Conservation (phyloP, 331 rosid genomes). For the Quercus tomentella region DNA sequence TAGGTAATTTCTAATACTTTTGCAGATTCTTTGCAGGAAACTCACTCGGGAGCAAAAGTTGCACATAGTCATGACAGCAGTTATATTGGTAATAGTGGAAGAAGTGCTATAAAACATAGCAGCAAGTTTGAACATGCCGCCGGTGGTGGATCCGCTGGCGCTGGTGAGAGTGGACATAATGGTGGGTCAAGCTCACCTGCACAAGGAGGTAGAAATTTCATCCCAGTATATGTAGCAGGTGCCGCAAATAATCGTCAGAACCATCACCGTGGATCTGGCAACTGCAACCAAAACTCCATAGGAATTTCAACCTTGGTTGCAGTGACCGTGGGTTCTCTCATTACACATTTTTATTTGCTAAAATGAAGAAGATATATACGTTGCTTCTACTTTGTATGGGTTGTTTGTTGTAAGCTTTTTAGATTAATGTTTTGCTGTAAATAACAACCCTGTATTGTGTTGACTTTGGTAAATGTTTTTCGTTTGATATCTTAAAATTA, state of each 20-base stretch:
- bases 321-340: conserved; percentile 23
- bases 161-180: background rate
- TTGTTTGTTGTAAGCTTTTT: background rate
- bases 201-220: conserved; percentile 9
- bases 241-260: conserved; percentile 23
- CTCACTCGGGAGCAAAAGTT: background rate
- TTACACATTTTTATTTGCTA: conserved; percentile 17
- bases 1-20: background rate
- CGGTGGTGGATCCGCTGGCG: background rate
- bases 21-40: conserved; percentile 7
- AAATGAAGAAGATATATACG: background rate
- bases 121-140: background rate
- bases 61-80: background rate
- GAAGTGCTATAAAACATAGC: background rate
- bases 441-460: background rate
- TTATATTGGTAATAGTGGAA: background rate
- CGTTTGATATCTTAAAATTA: background rate
- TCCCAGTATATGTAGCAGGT: conserved; percentile 30
- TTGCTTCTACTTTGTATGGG: conserved; percentile 1
- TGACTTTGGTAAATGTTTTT: background rate
- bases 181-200: conserved; percentile 7
- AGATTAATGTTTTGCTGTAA: background rate
- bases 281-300: conserved; percentile 24
- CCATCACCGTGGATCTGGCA: conserved; percentile 24
- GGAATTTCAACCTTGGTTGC: conserved; percentile 20